Evolutionary conservation across 306 rosid species (phyloP).

Genomic region (Acacia confusa): DNA sequence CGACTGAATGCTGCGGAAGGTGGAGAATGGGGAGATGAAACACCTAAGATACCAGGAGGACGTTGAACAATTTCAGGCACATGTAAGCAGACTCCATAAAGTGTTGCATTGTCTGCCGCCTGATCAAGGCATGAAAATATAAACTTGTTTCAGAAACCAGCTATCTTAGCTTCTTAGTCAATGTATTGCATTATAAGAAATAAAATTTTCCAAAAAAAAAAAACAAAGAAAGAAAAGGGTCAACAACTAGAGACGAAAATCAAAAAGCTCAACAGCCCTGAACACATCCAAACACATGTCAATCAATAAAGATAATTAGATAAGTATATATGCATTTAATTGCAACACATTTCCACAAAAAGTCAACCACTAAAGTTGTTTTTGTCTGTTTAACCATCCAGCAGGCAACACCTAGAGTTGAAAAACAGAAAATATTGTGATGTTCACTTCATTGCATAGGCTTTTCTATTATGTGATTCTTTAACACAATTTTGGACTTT

Average conservation of each 20-base stretch:
- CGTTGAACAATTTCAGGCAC: conserved; percentile 95
- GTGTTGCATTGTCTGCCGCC: conserved; percentile 82
- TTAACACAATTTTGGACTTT: neutral
- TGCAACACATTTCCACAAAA: neutral
- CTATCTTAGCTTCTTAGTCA: conserved; percentile 20
- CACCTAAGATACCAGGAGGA: conserved; percentile 78
- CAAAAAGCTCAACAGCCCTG: neutral
- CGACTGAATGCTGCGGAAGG: conserved; percentile 63
- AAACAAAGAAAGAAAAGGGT: neutral
- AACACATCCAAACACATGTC: neutral
- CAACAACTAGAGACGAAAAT: neutral
- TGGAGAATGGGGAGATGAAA: conserved; percentile 55
- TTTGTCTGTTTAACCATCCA: neutral
- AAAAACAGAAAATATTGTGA: neutral
- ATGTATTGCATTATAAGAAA: conserved; percentile 13
- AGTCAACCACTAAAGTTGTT: neutral
- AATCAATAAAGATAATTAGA: neutral
- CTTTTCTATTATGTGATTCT: conserved; percentile 4
- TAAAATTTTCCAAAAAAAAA: neutral
- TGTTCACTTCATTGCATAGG: neutral
- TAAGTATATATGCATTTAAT: neutral
- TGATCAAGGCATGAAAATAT: conserved; percentile 44
- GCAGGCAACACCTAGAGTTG: neutral
- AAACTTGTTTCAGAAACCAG: conserved; percentile 40
- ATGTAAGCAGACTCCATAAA: conserved; percentile 95